These are phyloP conservation scores for Glycyrrhiza uralensis DNA, from an alignment of 306 rosid genomes.

Conservation along the genomic window DNA sequence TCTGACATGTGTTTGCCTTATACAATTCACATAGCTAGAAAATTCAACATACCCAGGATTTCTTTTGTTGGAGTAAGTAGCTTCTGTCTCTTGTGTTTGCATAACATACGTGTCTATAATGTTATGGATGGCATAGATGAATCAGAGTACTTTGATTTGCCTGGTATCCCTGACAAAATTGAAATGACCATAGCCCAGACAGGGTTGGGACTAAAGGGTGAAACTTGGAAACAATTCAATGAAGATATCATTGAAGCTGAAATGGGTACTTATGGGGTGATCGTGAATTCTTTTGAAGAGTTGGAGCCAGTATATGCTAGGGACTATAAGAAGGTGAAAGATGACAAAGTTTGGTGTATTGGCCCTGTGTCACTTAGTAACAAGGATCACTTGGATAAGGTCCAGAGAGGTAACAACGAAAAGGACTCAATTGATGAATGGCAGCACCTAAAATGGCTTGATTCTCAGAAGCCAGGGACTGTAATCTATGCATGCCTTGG, in stretches of 20 bases:
- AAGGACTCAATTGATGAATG: constrained; percentile 27
- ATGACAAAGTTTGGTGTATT: constrained; percentile 53
- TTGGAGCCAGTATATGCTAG: constrained; percentile 44
- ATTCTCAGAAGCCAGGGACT: constrained; percentile 22
- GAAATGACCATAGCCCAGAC: constrained; percentile 33
- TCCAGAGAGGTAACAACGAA: constrained; percentile 55
- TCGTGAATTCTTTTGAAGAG: constrained; percentile 59
- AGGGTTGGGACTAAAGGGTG: neutral
- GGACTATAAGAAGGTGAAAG: constrained; percentile 37
- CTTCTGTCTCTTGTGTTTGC: constrained; percentile 6
- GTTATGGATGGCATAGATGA: constrained; percentile 22
- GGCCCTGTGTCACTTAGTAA: constrained; percentile 47
- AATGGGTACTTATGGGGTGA: constrained; percentile 28
- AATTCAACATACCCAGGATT: constrained; percentile 50
- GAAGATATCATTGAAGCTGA: constrained; percentile 33
- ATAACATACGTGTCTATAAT: neutral
- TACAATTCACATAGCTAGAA: constrained; percentile 36
- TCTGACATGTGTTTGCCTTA: constrained; percentile 56
- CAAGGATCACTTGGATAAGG: constrained; percentile 40
- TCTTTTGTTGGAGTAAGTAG: constrained; percentile 36
- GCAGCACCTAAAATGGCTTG: constrained; percentile 51
- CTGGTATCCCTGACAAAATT: constrained; percentile 43
- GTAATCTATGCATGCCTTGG: constrained; percentile 64
- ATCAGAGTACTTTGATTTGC: constrained; percentile 32
- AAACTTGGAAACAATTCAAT: neutral